A percentile compares a stretch with the other conserved stretches of the same genome.
phyloP scores from a whole-genome alignment of 345 rosid species.

The Brassica rapa region DNA sequence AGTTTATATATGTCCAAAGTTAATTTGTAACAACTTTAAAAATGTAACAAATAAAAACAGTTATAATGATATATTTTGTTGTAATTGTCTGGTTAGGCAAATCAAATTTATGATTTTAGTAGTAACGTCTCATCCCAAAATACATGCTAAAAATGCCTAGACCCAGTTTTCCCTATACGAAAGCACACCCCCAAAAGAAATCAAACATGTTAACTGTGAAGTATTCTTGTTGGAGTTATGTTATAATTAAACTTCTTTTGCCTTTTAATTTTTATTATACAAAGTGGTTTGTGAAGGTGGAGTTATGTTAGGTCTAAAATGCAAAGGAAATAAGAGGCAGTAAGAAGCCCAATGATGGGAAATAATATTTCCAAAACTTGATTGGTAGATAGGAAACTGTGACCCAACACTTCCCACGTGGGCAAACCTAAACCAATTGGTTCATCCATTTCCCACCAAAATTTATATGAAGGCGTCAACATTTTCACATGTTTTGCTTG shows the following conservation, averaged over 20 bases:
- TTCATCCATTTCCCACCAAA: conserved; percentile 9
- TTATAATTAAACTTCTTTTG: background rate
- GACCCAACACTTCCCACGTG: conserved; percentile 26
- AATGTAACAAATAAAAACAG: background rate
- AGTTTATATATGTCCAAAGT: background rate
- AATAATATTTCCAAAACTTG: background rate
- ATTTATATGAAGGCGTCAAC: background rate
- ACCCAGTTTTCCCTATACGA: conserved; percentile 11
- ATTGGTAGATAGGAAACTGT: conserved; percentile 19
- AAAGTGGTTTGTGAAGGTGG: conserved; percentile 3
- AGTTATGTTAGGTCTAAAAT: conserved; percentile 21
- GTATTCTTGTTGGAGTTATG: background rate
- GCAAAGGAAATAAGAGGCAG: conserved; percentile 6
- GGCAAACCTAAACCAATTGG: conserved; percentile 9
- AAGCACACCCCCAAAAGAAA: conserved; percentile 29
- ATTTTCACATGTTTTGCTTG: background rate
- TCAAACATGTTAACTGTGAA: conserved; percentile 10
- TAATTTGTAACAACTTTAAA: background rate
- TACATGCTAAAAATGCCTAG: conserved; percentile 19
- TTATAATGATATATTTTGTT: background rate
- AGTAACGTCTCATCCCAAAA: conserved; percentile 25
- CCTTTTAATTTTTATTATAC: background rate
- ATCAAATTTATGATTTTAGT: conserved; percentile 12
- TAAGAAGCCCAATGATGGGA: conserved; percentile 18
- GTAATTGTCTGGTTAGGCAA: background rate